Percentiles rank a stretch among this genome's conserved stretches.
Conservation (phyloP, 2,329 filamentous ascomycete species). For the Alternaria burnsii region DNA sequence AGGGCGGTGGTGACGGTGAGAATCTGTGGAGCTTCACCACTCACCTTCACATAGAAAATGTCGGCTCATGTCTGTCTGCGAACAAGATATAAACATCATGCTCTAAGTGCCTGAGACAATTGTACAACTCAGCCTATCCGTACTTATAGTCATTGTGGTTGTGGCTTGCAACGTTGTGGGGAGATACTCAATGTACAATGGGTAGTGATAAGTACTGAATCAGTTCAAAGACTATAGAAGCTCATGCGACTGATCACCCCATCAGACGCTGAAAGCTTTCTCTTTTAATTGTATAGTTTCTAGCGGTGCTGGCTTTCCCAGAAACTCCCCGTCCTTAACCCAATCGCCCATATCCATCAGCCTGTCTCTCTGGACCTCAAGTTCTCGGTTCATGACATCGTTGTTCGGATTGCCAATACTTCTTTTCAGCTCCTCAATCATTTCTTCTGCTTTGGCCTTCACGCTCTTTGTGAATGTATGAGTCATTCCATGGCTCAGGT, state of each 20-base stretch:
- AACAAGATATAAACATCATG: neutral
- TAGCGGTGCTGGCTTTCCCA: neutral
- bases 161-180: neutral
- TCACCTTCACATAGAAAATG: conserved; percentile 15
- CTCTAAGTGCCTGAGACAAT: neutral
- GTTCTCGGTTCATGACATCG: conserved; percentile 31
- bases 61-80: neutral
- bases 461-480: conserved; percentile 54
- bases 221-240: neutral
- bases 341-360: conserved; percentile 45
- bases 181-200: neutral
- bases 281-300: neutral
- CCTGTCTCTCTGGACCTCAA: conserved; percentile 38
- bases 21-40: neutral
- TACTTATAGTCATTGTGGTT: no score
- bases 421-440: conserved; percentile 31
- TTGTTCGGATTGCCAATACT: conserved; percentile 33
- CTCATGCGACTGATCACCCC: neutral
- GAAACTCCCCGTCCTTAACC: conserved; percentile 14
- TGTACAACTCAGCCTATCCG: neutral
- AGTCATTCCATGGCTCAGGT: conserved; percentile 54
- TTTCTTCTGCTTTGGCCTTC: conserved; percentile 49
- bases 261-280: conserved; percentile 13
- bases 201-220: neutral
- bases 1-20: conserved; percentile 16